Evolutionary conservation across 306 rosid species (phyloP).

Genomic region (Luffa acutangula): DNA sequence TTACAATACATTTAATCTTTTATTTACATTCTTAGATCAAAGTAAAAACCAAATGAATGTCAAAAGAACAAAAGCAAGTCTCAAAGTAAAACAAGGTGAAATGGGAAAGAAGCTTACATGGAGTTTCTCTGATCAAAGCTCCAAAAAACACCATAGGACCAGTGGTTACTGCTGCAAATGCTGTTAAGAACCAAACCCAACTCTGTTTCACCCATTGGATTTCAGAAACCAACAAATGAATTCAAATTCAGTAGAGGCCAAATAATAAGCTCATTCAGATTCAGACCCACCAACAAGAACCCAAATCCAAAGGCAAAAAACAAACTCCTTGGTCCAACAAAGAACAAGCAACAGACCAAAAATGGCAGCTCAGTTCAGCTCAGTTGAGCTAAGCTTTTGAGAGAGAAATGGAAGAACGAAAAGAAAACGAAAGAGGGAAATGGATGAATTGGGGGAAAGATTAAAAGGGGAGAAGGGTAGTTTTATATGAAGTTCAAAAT

Average conservation of each 20-base stretch:
- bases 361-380: background rate
- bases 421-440: background rate
- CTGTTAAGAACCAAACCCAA: slow-evolving; percentile 32
- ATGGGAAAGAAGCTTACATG: slow-evolving; percentile 29
- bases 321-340: background rate
- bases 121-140: slow-evolving; percentile 48
- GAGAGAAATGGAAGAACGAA: background rate
- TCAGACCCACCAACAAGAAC: slow-evolving; percentile 14
- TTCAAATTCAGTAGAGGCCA: slow-evolving; percentile 4
- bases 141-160: slow-evolving; percentile 88
- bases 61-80: background rate
- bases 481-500: background rate
- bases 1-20: background rate
- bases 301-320: background rate
- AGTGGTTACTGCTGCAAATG: slow-evolving; percentile 46
- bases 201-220: slow-evolving; percentile 35
- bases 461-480: background rate
- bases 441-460: background rate
- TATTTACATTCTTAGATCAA: background rate
- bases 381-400: background rate
- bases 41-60: background rate
- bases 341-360: background rate
- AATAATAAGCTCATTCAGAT: background rate
- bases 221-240: slow-evolving; percentile 7
- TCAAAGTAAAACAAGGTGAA: background rate